Conservation (phyloP, 148 eudicot species). For the Selenicereus undatus region DNA sequence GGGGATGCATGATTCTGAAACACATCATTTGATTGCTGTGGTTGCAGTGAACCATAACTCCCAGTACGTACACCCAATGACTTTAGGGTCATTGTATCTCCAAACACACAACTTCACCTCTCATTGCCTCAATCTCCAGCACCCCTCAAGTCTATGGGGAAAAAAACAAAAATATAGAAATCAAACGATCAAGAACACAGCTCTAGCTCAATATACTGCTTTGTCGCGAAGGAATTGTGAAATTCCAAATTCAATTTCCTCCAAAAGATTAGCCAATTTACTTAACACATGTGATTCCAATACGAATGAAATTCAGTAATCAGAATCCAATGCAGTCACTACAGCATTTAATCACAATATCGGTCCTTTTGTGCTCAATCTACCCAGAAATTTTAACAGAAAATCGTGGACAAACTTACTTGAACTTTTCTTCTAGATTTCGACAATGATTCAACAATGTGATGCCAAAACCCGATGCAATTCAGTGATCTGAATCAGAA, state of each 20-base stretch:
- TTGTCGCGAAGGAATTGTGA: neutral
- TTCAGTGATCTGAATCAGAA: slow-evolving; percentile 2
- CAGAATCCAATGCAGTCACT: slow-evolving; percentile 9
- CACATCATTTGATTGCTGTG: slow-evolving; percentile 51
- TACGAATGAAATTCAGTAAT: slow-evolving; percentile 12
- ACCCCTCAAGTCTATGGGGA: slow-evolving; percentile 22
- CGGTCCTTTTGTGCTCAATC: neutral
- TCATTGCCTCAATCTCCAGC: slow-evolving; percentile 52
- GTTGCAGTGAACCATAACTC: slow-evolving; percentile 74
- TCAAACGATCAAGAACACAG: neutral
- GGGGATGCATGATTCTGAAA: slow-evolving; percentile 46
- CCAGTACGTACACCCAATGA: slow-evolving; percentile 63
- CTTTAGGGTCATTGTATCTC: slow-evolving; percentile 82
- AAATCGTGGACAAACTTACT: neutral
- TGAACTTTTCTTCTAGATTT: neutral
- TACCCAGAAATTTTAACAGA: neutral
- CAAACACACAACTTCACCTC: slow-evolving; percentile 37
- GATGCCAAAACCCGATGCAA: neutral
- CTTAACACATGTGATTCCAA: slow-evolving; percentile 1
- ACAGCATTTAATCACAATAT: slow-evolving; percentile 1
- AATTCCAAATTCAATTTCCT: slow-evolving; percentile 11
- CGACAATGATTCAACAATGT: slow-evolving; percentile 12
- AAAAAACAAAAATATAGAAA: neutral
- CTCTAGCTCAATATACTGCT: neutral
- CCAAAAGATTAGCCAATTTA: slow-evolving; percentile 9